These are phyloP conservation scores for Termitomyces sp. DNA, from an alignment of 768 basidiomycete species.

Conservation along the genomic window DNA sequence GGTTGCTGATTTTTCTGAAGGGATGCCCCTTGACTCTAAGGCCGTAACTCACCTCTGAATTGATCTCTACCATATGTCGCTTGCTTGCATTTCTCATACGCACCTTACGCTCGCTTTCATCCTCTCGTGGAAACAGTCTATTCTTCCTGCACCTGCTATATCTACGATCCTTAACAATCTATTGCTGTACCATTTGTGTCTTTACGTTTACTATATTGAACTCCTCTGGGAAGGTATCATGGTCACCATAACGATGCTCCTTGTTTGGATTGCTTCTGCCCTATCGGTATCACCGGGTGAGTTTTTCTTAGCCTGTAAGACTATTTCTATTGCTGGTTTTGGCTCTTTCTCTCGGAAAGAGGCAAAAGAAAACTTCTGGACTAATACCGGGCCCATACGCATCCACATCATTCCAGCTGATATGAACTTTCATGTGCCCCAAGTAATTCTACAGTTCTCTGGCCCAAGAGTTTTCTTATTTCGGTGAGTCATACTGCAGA, in stretches of 20 bases:
- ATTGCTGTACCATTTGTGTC: conserved; percentile 6
- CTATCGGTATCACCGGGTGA: neutral
- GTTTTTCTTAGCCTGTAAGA: neutral
- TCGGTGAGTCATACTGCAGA: neutral
- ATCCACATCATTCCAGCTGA: conserved; percentile 2
- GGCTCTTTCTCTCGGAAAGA: neutral
- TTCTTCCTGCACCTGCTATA: conserved; percentile 1
- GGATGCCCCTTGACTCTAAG: conserved; percentile 76
- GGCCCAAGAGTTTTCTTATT: neutral
- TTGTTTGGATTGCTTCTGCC: neutral
- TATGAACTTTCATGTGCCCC: neutral
- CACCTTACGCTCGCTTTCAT: neutral
- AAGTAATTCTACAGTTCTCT: neutral
- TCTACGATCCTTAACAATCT: neutral
- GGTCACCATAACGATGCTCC: neutral
- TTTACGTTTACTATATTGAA: neutral
- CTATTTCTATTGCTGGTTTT: neutral
- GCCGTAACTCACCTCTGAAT: conserved; percentile 57
- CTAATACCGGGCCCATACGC: neutral
- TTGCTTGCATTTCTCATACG: neutral
- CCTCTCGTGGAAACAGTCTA: neutral
- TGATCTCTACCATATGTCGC: neutral
- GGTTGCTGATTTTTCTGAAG: conserved; percentile 25
- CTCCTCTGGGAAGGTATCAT: neutral
- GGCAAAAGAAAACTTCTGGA: neutral